A percentile compares a stretch with the other conserved stretches of the same genome.
These are phyloP conservation scores for Trypanosomatidae sp. DNA, from an alignment of 208 protist species.

Conservation along the genomic window DNA sequence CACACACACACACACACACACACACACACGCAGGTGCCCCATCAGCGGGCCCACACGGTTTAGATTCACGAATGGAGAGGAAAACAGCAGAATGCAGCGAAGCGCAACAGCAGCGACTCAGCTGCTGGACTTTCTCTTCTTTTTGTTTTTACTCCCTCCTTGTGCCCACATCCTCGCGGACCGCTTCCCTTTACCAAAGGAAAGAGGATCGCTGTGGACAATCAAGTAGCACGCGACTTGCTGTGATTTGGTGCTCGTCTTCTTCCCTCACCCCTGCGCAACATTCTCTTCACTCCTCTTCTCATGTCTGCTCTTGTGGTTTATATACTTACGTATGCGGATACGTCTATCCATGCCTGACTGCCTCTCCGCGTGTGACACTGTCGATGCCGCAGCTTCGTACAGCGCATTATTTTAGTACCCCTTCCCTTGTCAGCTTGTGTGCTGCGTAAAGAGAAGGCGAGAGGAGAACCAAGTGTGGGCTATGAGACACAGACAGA, in stretches of 20 bases:
- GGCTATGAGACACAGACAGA: not conserved
- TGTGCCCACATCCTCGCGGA: not conserved
- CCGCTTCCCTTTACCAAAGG: not conserved
- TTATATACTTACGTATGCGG: not conserved
- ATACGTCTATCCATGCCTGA: not conserved
- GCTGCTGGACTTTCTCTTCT: not conserved
- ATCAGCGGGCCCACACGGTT: too few relatives aligned
- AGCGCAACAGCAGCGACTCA: not conserved
- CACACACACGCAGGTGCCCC: too few relatives aligned
- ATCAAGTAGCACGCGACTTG: not conserved
- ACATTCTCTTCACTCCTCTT: not conserved
- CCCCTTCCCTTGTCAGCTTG: not conserved
- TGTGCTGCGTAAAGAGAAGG: not conserved
- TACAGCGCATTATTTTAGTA: not conserved
- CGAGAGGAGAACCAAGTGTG: not conserved
- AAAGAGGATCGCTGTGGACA: not conserved
- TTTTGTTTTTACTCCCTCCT: not conserved
- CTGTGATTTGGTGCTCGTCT: not conserved
- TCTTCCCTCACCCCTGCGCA: not conserved
- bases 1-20: not conserved
- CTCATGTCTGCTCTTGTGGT: not conserved
- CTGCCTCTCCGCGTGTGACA: not conserved
- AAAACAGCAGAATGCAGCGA: too few relatives aligned
- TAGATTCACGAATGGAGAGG: not conserved
- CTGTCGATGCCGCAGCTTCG: not conserved